A percentile compares a stretch with the other conserved stretches of the same genome.
Conservation (phyloP, 2,329 filamentous ascomycete species). For the Kalaharituber pfeilii region DNA sequence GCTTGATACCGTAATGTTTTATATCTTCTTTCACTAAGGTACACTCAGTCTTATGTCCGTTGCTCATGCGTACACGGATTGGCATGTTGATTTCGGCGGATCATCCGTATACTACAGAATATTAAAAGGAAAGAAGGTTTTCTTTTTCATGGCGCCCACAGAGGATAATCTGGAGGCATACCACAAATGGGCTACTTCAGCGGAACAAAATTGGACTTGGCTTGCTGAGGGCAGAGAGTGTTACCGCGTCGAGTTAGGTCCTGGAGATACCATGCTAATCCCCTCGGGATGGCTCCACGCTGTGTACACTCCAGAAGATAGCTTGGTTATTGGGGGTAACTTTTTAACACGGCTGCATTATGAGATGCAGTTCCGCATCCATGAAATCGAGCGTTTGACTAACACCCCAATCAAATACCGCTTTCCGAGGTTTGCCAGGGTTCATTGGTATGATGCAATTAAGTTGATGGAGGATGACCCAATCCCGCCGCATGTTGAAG, state of each 20-base stretch:
- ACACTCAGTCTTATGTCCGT: slow-evolving; percentile 54
- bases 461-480: slow-evolving; percentile 48
- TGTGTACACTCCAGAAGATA: slow-evolving; percentile 53
- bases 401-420: slow-evolving; percentile 48
- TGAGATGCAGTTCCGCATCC: slow-evolving; percentile 47
- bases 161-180: slow-evolving; percentile 52
- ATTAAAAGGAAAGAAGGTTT: slow-evolving; percentile 49
- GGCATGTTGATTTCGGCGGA: slow-evolving; percentile 54
- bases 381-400: slow-evolving; percentile 49
- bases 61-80: slow-evolving; percentile 53
- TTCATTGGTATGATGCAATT: slow-evolving; percentile 50
- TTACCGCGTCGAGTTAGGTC: slow-evolving; percentile 46
- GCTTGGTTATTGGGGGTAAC: slow-evolving; percentile 53
- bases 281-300: slow-evolving; percentile 57
- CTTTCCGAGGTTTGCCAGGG: slow-evolving; percentile 51
- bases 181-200: slow-evolving; percentile 52
- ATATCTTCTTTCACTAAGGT: background rate
- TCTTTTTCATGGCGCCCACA: slow-evolving; percentile 54
- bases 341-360: slow-evolving; percentile 49
- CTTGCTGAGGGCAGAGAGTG: slow-evolving; percentile 42
- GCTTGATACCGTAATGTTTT: background rate
- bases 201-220: slow-evolving; percentile 48
- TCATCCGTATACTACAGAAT: slow-evolving; percentile 57
- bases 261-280: slow-evolving; percentile 53
- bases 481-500: slow-evolving; percentile 38